These are phyloP conservation scores for Apocynum venetum DNA, from an alignment of 257 asterid genomes.

Conservation along the genomic window DNA sequence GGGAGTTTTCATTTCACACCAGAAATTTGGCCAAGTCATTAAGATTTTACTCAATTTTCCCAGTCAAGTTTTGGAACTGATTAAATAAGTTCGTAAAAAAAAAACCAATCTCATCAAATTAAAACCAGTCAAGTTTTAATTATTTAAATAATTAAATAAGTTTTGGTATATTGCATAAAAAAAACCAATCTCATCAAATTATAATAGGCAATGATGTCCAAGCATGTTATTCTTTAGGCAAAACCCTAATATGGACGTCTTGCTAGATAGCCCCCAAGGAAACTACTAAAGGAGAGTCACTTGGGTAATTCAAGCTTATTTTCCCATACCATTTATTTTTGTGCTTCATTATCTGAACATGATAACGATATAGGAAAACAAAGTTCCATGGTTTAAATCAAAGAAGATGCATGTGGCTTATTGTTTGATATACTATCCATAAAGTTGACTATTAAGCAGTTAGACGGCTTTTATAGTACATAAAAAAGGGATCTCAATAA, in stretches of 20 bases:
- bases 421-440: not conserved
- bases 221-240: not conserved
- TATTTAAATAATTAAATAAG: not conserved
- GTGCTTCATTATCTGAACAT: not conserved
- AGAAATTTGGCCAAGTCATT: not conserved
- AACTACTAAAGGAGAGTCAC: not conserved
- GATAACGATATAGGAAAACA: too few species aligned
- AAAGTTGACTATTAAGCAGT: not conserved
- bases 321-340: not conserved
- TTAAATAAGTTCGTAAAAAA: not conserved
- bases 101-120: not conserved
- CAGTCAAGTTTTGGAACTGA: not conserved
- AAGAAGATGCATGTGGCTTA: not conserved
- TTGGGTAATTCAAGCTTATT: not conserved
- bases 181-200: not conserved
- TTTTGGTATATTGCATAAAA: not conserved
- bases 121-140: not conserved
- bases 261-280: not conserved
- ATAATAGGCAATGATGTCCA: not conserved
- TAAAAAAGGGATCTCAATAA: not conserved
- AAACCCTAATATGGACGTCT: not conserved
- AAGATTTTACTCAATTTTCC: not conserved
- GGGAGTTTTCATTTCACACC: not conserved
- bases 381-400: not conserved
- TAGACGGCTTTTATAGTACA: not conserved